A percentile compares a stretch with the other conserved stretches of the same genome.
Conservation (phyloP, 2,329 filamentous ascomycete genomes). For the Blumeriella jaapii region DNA sequence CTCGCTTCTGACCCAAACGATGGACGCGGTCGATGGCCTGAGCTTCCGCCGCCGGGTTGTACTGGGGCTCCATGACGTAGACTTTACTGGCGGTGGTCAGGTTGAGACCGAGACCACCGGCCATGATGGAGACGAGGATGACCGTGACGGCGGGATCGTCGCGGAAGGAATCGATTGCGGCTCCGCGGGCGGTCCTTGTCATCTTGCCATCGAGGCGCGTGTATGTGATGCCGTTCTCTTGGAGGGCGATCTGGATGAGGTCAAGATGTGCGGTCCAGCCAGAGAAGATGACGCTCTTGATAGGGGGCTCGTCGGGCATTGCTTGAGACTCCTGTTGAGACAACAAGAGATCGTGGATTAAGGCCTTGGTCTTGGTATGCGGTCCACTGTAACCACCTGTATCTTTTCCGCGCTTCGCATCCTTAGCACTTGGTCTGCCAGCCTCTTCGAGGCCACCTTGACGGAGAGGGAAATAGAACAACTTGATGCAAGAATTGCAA, state of each 20-base stretch:
- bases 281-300: slow-evolving; percentile 91
- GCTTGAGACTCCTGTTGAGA: slow-evolving; percentile 51
- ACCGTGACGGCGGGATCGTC: slow-evolving; percentile 60
- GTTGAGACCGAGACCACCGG: slow-evolving; percentile 85
- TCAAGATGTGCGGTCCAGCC: slow-evolving; percentile 95
- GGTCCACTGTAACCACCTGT: slow-evolving; percentile 67
- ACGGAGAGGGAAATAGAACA: slow-evolving; percentile 57
- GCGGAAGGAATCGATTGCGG: slow-evolving; percentile 67
- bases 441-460: slow-evolving; percentile 27
- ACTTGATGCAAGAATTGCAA: slow-evolving; percentile 53
- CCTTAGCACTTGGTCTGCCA: slow-evolving; percentile 18
- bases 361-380: slow-evolving; percentile 80
- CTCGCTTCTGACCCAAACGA: slow-evolving; percentile 78
- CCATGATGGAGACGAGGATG: slow-evolving; percentile 84
- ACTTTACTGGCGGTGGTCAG: slow-evolving; percentile 76
- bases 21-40: slow-evolving; percentile 93
- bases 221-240: slow-evolving; percentile 53
- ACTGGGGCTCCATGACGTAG: slow-evolving; percentile 97
- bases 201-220: slow-evolving; percentile 87
- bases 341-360: slow-evolving; percentile 62
- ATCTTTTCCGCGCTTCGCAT: slow-evolving; percentile 43
- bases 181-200: slow-evolving; percentile 60
- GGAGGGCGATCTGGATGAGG: slow-evolving; percentile 74
- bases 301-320: slow-evolving; percentile 49
- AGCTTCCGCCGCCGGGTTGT: slow-evolving; percentile 88